phyloP scores from a whole-genome alignment of 1,139 yeast species.

The Spathaspora jeffriesii region DNA sequence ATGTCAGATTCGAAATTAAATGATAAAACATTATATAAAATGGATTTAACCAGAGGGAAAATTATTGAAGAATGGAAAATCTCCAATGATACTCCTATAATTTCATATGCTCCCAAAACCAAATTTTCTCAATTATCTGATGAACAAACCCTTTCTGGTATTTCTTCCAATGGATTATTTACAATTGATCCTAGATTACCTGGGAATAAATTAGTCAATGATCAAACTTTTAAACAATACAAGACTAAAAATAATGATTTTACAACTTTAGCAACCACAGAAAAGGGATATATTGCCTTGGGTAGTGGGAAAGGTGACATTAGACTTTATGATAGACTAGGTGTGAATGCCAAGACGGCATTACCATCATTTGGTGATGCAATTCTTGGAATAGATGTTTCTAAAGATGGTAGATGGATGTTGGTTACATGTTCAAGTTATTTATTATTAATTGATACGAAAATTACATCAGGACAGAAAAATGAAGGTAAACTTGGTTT shows the following conservation, averaged over 20 bases:
- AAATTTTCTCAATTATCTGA: conserved; percentile 74
- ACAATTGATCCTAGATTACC: conserved; percentile 75
- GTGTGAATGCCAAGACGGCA: conserved; percentile 72
- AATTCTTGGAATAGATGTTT: conserved; percentile 64
- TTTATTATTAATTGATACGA: conserved; percentile 65
- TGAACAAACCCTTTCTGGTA: conserved; percentile 75
- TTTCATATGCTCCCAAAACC: conserved; percentile 63
- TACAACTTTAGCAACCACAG: conserved; percentile 70
- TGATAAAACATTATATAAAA: conserved; percentile 50
- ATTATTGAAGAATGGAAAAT: conserved; percentile 83
- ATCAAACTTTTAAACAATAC: conserved; percentile 36
- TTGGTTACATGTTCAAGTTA: conserved; percentile 78
- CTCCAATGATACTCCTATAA: conserved; percentile 43
- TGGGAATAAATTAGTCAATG: conserved; percentile 53
- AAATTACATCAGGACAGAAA: conserved; percentile 58
- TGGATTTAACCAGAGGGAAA: conserved; percentile 81
- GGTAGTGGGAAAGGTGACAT: conserved; percentile 78
- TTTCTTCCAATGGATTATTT: conserved; percentile 65
- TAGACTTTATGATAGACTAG: conserved; percentile 68
- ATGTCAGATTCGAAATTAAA: conserved; percentile 53
- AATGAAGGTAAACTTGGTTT: conserved; percentile 68
- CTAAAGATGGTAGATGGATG: conserved; percentile 82
- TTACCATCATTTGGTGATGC: conserved; percentile 83
- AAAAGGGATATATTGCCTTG: conserved; percentile 71
- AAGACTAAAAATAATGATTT: conserved; percentile 60